Percentiles rank a stretch among this genome's conserved stretches.
These are phyloP conservation scores for Coniochaeta sp. DNA, from an alignment of 2,329 filamentous ascomycete genomes.

Conservation along the genomic window DNA sequence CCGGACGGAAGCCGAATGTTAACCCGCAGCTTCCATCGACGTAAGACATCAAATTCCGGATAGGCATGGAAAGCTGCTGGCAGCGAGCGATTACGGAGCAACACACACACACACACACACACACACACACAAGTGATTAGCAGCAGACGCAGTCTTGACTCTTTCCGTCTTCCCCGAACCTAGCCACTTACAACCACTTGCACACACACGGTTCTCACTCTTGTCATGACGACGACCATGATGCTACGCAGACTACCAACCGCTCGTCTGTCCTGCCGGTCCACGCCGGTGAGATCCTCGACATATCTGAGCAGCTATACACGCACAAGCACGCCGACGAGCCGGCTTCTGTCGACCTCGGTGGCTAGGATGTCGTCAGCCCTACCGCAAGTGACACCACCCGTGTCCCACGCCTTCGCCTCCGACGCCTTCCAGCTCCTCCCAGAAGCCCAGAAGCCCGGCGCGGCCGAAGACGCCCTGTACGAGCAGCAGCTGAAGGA, in stretches of 20 bases:
- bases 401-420: constrained; percentile 52
- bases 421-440: constrained; percentile 83
- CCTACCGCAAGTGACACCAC: constrained; percentile 47
- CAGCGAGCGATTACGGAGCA: neutral
- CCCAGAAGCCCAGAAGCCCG: constrained; percentile 68
- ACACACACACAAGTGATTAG: too few species aligned
- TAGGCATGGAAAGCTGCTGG: neutral
- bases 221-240: neutral
- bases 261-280: neutral
- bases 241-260: constrained; percentile 1
- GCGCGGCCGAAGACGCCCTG: constrained; percentile 73
- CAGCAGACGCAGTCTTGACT: neutral
- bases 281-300: neutral
- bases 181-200: neutral
- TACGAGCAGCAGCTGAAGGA: constrained; percentile 79
- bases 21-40: neutral
- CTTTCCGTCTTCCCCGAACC: neutral
- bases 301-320: neutral
- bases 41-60: too few species aligned
- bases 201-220: neutral
- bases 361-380: constrained; percentile 45
- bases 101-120: too few species aligned
- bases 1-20: constrained; percentile 1
- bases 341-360: constrained; percentile 30
- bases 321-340: neutral